phyloP scores from a whole-genome alignment of 139 green algal genomes.

The Eudorina sp. region DNA sequence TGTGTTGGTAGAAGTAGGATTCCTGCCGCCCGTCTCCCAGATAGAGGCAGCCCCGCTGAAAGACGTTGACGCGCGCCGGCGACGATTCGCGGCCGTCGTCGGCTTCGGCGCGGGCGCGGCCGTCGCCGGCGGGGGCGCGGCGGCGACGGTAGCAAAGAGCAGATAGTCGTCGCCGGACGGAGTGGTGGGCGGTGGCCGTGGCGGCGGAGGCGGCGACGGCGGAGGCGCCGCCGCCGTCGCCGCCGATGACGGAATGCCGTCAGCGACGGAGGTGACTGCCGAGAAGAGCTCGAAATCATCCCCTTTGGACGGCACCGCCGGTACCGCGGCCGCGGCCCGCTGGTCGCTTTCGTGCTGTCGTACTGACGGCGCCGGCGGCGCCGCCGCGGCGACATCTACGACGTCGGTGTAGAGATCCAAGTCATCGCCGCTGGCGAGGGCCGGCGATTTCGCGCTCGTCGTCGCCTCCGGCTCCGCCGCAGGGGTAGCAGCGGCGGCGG shows the following conservation, averaged over 20 bases:
- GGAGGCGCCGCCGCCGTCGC: background rate
- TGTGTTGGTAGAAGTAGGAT: too few species aligned
- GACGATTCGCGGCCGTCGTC: background rate
- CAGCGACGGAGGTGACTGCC: background rate
- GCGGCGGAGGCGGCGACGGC: background rate
- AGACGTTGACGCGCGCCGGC: background rate
- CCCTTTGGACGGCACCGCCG: background rate
- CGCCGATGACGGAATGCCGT: background rate
- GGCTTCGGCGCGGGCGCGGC: background rate
- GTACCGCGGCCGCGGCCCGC: background rate
- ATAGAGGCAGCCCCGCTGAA: background rate
- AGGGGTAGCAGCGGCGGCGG: background rate
- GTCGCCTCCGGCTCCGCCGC: background rate
- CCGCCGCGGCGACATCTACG: background rate
- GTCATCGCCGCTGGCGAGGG: background rate
- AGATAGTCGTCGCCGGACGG: constrained; percentile 19
- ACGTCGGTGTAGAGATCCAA: background rate
- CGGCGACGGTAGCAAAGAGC: constrained; percentile 13
- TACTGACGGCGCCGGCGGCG: background rate
- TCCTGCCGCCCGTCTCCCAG: background rate
- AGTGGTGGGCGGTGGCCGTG: background rate
- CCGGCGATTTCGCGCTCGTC: background rate
- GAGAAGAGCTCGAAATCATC: constrained; percentile 12
- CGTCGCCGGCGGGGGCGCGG: background rate
- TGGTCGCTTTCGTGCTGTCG: too few species aligned